Percentiles rank a stretch among this genome's conserved stretches.
phyloP scores from a whole-genome alignment of 2,329 filamentous ascomycete genomes.

The Talaromyces pinophilus region DNA sequence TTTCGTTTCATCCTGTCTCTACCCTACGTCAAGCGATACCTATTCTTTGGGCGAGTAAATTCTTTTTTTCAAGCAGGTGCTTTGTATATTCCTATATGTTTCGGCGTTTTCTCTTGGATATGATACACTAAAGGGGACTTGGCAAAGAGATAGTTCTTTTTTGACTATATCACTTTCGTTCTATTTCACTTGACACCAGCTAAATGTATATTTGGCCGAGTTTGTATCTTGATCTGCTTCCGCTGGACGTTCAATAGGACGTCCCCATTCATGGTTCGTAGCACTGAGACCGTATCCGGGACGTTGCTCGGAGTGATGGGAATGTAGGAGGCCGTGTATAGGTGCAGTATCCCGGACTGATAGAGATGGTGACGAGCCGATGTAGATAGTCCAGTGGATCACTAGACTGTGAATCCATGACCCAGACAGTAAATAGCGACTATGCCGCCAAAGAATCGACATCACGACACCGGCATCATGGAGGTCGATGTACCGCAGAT shows the following conservation, averaged over 20 bases:
- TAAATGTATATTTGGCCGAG: neutral
- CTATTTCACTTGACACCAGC: neutral
- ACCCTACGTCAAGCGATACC: constrained; percentile 9
- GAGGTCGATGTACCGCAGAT: neutral
- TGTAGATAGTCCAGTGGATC: neutral
- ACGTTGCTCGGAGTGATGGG: too few species aligned
- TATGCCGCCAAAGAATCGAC: neutral
- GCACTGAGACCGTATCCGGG: neutral
- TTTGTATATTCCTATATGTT: constrained; percentile 3
- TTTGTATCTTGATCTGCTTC: neutral
- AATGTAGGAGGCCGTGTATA: too few species aligned
- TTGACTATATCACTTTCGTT: neutral
- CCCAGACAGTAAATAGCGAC: neutral
- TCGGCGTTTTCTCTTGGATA: neutral
- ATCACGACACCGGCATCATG: neutral
- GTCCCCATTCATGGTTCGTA: neutral
- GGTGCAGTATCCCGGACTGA: neutral
- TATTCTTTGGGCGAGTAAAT: neutral
- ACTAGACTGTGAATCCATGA: neutral
- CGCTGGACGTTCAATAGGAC: neutral
- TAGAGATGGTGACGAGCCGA: neutral
- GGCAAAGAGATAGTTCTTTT: constrained; percentile 1
- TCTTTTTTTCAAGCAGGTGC: neutral
- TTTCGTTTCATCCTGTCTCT: constrained; percentile 1
- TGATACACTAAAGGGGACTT: neutral